Percentiles rank a stretch among this genome's conserved stretches.
Conservation (phyloP, 164 flowering plant genomes). For the Stephania japonica region DNA sequence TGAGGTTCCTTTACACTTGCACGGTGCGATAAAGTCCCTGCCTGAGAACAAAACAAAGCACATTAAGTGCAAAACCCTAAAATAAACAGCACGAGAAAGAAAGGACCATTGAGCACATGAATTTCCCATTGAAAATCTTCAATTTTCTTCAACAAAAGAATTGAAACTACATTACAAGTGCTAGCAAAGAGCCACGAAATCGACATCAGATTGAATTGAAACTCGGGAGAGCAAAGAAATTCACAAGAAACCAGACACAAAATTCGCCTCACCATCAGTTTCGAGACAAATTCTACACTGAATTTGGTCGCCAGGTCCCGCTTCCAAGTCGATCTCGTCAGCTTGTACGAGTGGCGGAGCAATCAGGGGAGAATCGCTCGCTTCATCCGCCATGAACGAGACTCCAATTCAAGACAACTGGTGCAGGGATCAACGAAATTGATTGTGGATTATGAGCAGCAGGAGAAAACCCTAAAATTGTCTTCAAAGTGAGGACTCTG, state of each 20-base stretch:
- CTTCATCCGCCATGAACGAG: slow-evolving; percentile 32
- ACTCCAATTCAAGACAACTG: too few relatives aligned
- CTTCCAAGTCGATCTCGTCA: slow-evolving; percentile 79
- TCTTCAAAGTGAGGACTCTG: too few relatives aligned
- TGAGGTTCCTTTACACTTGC: slow-evolving; percentile 94
- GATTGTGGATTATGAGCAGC: too few relatives aligned
- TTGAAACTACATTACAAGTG: neutral
- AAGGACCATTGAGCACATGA: neutral
- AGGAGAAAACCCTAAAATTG: too few relatives aligned
- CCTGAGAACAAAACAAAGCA: slow-evolving; percentile 36
- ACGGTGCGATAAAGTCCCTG: slow-evolving; percentile 94
- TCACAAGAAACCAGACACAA: neutral
- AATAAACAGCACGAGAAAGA: neutral
- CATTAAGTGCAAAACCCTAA: neutral
- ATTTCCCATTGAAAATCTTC: neutral
- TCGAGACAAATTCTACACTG: slow-evolving; percentile 99
- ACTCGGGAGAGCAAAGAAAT: neutral
- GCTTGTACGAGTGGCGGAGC: slow-evolving; percentile 39
- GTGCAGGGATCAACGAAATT: too few relatives aligned
- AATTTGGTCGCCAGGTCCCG: slow-evolving; percentile 86
- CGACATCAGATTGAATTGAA: neutral
- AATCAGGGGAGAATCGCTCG: slow-evolving; percentile 56
- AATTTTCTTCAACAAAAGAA: neutral
- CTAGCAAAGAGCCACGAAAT: neutral
- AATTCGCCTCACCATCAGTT: slow-evolving; percentile 53